Conservation (phyloP, 192 early-diverging fungal genomes). For the Backusella australiensis region DNA sequence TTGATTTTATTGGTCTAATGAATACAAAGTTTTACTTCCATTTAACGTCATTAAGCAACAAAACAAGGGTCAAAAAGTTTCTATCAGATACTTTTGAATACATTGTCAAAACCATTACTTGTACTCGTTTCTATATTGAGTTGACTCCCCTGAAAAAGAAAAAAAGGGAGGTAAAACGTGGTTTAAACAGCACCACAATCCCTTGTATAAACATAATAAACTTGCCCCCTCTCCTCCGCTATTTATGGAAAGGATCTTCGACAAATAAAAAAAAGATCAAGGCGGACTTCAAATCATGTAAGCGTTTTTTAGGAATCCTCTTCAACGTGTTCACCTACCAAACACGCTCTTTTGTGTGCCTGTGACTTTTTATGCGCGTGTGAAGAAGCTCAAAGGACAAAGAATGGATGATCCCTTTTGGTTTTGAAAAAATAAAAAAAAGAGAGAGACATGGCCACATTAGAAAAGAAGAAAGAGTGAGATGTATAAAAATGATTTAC, state of each 20-base stretch:
- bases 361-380: slow-evolving; percentile 9
- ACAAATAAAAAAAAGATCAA: background rate
- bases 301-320: background rate
- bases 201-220: slow-evolving; percentile 4
- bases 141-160: background rate
- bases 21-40: background rate
- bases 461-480: background rate
- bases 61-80: background rate
- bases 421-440: background rate
- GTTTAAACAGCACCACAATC: background rate
- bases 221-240: background rate
- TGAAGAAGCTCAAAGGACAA: slow-evolving; percentile 7
- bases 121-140: background rate
- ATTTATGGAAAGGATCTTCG: slow-evolving; percentile 8
- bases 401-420: background rate
- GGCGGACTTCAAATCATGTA: background rate
- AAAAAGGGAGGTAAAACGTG: slow-evolving; percentile 2
- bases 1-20: background rate
- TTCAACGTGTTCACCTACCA: background rate
- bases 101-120: background rate
- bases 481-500: background rate
- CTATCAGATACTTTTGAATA: background rate
- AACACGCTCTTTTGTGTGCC: background rate
- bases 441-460: background rate
- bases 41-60: background rate